Conservation (phyloP, 441 rosid species). For the Geranium incanum region DNA sequence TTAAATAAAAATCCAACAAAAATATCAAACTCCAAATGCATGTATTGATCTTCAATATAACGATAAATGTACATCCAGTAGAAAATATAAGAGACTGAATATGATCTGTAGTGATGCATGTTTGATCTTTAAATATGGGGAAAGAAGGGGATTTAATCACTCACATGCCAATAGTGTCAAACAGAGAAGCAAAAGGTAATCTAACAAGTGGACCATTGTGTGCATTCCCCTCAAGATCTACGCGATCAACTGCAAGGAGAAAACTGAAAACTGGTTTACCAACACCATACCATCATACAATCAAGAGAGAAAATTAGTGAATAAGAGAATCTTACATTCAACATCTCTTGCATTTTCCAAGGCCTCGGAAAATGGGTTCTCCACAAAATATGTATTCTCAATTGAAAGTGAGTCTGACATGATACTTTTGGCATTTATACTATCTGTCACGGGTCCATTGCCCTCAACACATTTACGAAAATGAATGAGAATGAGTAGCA, state of each 20-base stretch:
- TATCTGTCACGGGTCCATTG: constrained; percentile 51
- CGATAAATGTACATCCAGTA: background rate
- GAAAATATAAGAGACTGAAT: background rate
- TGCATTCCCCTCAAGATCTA: constrained; percentile 72
- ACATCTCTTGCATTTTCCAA: constrained; percentile 80
- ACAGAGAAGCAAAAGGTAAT: constrained; percentile 82
- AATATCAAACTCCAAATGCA: background rate
- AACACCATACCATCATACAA: constrained; percentile 12
- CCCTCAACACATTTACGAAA: constrained; percentile 57
- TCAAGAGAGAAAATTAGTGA: constrained; percentile 10
- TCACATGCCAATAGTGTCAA: constrained; percentile 93
- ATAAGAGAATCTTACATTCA: constrained; percentile 54
- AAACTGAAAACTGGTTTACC: constrained; percentile 16
- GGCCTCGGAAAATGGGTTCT: constrained; percentile 81
- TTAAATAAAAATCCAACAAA: background rate
- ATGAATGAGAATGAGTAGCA: constrained; percentile 81
- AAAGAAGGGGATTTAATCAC: constrained; percentile 24
- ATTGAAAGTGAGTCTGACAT: constrained; percentile 55
- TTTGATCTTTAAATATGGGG: constrained; percentile 7
- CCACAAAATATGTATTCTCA: constrained; percentile 45
- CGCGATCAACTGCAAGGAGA: constrained; percentile 68
- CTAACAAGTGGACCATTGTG: constrained; percentile 52
- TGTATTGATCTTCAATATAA: background rate
- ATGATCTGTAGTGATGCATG: background rate
- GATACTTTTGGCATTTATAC: constrained; percentile 49